These are phyloP conservation scores for Irpex sp. DNA, from an alignment of 1,284 basidiomycete species.

Conservation along the genomic window DNA sequence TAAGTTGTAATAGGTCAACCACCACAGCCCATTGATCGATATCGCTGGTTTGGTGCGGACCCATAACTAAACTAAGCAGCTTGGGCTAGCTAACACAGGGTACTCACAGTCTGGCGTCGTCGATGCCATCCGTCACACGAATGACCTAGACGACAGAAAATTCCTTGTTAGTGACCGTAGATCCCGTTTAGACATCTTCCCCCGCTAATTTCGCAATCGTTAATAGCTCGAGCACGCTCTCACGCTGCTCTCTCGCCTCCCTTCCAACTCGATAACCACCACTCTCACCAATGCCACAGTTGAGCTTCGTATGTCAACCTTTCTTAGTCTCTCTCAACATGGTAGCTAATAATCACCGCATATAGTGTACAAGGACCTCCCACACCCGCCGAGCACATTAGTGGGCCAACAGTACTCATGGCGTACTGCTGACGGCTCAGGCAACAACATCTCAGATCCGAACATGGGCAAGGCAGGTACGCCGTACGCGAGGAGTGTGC, in stretches of 20 bases:
- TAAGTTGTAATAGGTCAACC: conserved; percentile 36
- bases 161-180: conserved; percentile 38
- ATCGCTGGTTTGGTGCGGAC: conserved; percentile 38
- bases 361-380: conserved; percentile 71
- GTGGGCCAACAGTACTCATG: conserved; percentile 60
- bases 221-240: conserved; percentile 69
- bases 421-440: conserved; percentile 67
- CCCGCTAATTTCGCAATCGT: conserved; percentile 8
- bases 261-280: conserved; percentile 41
- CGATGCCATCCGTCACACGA: conserved; percentile 53
- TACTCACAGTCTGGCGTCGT: conserved; percentile 24
- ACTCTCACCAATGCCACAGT: conserved; percentile 52
- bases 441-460: conserved; percentile 69
- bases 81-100: neutral
- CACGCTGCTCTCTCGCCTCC: conserved; percentile 58
- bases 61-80: neutral
- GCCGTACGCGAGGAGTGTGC: conserved; percentile 79
- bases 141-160: conserved; percentile 67
- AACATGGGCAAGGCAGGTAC: conserved; percentile 71
- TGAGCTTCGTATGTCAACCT: conserved; percentile 46
- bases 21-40: conserved; percentile 36
- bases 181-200: conserved; percentile 20
- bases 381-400: conserved; percentile 72
- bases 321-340: neutral
- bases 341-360: neutral